Evolutionary conservation across 768 basidiomycete genomes (phyloP).

Genomic region (Suillus subluteus): DNA sequence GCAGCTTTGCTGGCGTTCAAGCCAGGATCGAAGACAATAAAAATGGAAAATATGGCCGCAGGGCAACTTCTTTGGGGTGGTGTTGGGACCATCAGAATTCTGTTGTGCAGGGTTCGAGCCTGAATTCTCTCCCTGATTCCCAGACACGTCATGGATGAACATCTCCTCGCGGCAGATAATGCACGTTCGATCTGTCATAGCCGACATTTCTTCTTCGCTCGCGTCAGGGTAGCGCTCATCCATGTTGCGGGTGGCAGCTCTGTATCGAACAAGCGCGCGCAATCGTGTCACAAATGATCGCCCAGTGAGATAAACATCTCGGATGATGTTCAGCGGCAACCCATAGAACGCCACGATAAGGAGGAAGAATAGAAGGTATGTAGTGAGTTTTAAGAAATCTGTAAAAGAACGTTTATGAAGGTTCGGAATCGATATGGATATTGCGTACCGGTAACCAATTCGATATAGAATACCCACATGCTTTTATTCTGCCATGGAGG

Average conservation of each 20-base stretch:
- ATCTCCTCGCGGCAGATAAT: conserved; percentile 99
- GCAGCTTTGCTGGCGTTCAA: conserved; percentile 98
- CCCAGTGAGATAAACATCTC: conserved; percentile 95
- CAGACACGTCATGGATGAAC: conserved; percentile 45
- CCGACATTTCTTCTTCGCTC: conserved; percentile 78
- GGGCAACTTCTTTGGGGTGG: conserved; percentile 93
- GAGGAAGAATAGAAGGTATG: conserved; percentile 91
- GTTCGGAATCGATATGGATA: conserved; percentile 10
- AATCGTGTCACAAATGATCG: conserved; percentile 89
- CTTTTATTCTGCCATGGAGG: conserved; percentile 98
- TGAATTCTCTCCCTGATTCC: conserved; percentile 25
- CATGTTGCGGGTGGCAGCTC: conserved; percentile 95
- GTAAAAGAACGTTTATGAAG: conserved; percentile 12
- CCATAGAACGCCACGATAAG: conserved; percentile 95
- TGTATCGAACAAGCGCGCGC: conserved; percentile 88
- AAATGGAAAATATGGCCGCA: conserved; percentile 99
- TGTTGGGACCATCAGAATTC: conserved; percentile 76
- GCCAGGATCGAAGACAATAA: conserved; percentile 95
- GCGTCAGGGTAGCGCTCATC: conserved; percentile 94
- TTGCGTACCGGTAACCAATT: conserved; percentile 80
- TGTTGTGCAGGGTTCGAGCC: conserved; percentile 24
- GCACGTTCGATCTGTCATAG: conserved; percentile 88
- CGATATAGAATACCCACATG: conserved; percentile 96
- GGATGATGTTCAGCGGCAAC: conserved; percentile 93
- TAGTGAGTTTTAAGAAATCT: conserved; percentile 94